Evolutionary conservation across 2,329 filamentous ascomycete species (phyloP).

Genomic region (Penicillium verrucosum): DNA sequence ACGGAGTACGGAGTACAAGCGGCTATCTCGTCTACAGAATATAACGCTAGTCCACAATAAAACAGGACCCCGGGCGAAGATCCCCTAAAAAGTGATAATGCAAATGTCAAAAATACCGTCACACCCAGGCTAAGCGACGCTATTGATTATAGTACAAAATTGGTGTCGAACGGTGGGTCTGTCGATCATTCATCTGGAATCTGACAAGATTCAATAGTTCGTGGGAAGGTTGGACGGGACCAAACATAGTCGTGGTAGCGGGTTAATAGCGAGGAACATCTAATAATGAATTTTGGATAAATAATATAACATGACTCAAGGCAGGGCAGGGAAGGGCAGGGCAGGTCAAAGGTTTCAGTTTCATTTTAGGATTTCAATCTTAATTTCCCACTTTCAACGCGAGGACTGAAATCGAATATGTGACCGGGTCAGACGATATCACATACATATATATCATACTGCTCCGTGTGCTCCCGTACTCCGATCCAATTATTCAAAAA

Average conservation of each 20-base stretch:
- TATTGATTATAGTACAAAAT: slow-evolving; percentile 16
- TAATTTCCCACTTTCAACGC: background rate
- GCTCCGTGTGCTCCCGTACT: slow-evolving; percentile 7
- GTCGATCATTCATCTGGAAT: slow-evolving; percentile 13
- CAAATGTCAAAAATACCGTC: slow-evolving; percentile 2
- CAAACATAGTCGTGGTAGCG: no score
- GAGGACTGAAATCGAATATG: background rate
- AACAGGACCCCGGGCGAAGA: slow-evolving; percentile 7
- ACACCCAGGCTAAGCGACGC: slow-evolving; percentile 9
- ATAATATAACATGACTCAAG: background rate
- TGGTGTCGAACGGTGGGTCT: slow-evolving; percentile 14
- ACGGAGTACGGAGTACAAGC: background rate
- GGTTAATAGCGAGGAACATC: background rate
- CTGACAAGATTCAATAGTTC: slow-evolving; percentile 20
- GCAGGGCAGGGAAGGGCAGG: background rate
- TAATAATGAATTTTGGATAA: background rate
- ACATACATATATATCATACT: background rate
- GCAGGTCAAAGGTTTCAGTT: background rate
- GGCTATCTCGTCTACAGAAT: background rate
- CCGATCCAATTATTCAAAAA: background rate
- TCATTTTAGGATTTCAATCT: background rate
- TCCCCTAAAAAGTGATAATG: slow-evolving; percentile 8
- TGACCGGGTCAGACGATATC: background rate
- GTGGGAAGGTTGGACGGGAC: background rate
- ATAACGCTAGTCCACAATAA: background rate